These are phyloP conservation scores for Crithidia acanthocephali DNA, from an alignment of 208 protist species.

Conservation along the genomic window DNA sequence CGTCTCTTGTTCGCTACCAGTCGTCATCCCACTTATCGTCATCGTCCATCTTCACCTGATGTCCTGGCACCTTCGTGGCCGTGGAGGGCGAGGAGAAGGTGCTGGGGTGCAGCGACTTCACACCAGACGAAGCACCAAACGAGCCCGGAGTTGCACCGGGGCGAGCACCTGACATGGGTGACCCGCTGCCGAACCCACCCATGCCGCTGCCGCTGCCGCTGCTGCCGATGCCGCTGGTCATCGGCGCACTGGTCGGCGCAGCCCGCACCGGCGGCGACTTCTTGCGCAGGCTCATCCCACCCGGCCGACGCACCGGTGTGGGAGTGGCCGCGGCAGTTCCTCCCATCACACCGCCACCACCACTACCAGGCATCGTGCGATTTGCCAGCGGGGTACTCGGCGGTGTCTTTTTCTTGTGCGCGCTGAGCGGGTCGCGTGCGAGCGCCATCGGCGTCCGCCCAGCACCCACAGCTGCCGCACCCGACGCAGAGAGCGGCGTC, in stretches of 20 bases:
- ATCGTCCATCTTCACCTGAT: conserved; percentile 39
- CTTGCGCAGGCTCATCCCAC: conserved; percentile 37
- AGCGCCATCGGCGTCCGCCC: background rate
- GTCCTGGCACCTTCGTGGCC: background rate
- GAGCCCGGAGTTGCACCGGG: background rate
- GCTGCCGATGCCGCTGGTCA: background rate
- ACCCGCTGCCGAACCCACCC: background rate
- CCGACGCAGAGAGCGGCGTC: background rate
- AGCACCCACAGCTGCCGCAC: too few relatives aligned
- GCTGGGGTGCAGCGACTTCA: conserved; percentile 3
- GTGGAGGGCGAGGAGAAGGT: conserved; percentile 10
- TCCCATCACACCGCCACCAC: too few relatives aligned
- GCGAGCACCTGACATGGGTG: background rate
- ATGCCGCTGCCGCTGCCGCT: background rate
- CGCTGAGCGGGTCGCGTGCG: background rate
- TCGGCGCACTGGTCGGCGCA: background rate
- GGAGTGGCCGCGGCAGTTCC: background rate
- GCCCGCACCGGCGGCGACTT: conserved; percentile 31
- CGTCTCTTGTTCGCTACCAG: conserved; percentile 33
- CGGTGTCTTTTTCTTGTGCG: conserved; percentile 15
- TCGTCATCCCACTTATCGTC: conserved; percentile 69
- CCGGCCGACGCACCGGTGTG: conserved; percentile 3
- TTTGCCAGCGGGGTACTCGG: conserved; percentile 14
- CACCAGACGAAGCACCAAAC: background rate
- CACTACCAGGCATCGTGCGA: background rate